Base-by-base conservation (phyloP, 2,329 filamentous ascomycete genomes). In the Cordyceps fumosorosea region DNA sequence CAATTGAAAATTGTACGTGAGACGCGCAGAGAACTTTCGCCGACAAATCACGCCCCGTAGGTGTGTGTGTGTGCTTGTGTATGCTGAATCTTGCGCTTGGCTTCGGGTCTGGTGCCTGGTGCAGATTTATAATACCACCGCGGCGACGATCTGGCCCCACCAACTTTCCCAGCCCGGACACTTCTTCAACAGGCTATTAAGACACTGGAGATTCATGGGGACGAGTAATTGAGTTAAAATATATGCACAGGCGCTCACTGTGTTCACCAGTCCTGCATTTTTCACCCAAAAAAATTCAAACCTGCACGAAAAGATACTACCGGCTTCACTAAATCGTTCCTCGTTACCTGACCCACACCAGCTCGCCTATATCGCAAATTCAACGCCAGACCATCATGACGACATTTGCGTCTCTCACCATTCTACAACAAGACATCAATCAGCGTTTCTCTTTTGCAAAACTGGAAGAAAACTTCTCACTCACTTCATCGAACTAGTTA, bases 71-170 rank as follows among this genome's bases (percentile, higher is more conserved):
- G 29, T 7, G 29, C n/a, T n/a, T 29, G 29, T 29, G 34, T 37
- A 37, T 37, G 34, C 12, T 37, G 34, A 14, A 37, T 11, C 34
- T 37, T 14, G 34, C 34, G 34, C 10, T 5, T 37, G n/a, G n/a
- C 12, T 11, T 37, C 34, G 29, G 29, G 29, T 14, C 12, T 37
- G 11, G 11, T 11, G 11, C 26, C n/a, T 37, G 37, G 57, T 29
- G 50, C 24, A 54, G 50, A 60, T 60, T 60, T 60, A 60, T 60
- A 60, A 60, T 60, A 26, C 37, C 34, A 37, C 12, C n/a, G 44
- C n/a, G n/a, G n/a, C n/a, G 18, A 47, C 20, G n/a, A 47, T 20
- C 44, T 22, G 8, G n/a, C 44, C 44, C 44, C 44, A 47, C 44
- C 10, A 14, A 11, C 34, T 37, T 37, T 37, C 29, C 6, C 29